Evolutionary conservation across 2,329 filamentous ascomycete genomes (phyloP).

Genomic region (Sporothrix globosa): DNA sequence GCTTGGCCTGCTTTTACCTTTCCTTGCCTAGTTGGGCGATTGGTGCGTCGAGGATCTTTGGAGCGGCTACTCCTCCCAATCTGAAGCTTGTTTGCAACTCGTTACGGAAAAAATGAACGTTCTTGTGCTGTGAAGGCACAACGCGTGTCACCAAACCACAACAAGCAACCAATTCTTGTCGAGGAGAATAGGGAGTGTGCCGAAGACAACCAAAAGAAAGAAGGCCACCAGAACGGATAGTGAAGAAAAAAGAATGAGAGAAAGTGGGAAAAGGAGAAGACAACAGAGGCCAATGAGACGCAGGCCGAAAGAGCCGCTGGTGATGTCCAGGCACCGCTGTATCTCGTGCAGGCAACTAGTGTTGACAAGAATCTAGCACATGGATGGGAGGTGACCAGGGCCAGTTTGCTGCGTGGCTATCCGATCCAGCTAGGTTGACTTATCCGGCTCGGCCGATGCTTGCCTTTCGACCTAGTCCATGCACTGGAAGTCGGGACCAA

Average conservation of each 20-base stretch:
- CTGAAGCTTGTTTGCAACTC: not conserved
- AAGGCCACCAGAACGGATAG: not conserved
- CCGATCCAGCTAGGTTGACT: constrained; percentile 7
- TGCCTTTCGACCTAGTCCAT: constrained; percentile 19
- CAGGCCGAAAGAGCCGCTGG: not conserved
- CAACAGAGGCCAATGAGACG: not conserved
- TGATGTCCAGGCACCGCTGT: not conserved
- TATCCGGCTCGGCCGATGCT: constrained; percentile 18
- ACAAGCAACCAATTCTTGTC: not conserved
- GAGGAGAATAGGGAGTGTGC: not conserved
- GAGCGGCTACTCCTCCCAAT: constrained; percentile 22
- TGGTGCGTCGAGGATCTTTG: not conserved
- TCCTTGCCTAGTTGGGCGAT: constrained; percentile 26
- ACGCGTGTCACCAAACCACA: constrained; percentile 3
- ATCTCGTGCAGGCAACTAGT: constrained; percentile 1
- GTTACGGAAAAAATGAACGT: not conserved
- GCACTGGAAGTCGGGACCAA: not conserved
- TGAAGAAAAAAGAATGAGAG: not conserved
- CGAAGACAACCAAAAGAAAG: not conserved
- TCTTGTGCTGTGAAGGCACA: not conserved
- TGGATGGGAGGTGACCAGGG: not conserved
- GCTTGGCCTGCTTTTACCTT: constrained; percentile 12
- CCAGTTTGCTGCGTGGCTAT: not conserved
- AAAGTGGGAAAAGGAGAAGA: not conserved
- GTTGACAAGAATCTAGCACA: constrained; percentile 16